Percentiles rank a stretch among this genome's conserved stretches.
These are phyloP conservation scores for Xylaria multiplex DNA, from an alignment of 2,329 filamentous ascomycete species.

Conservation along the genomic window DNA sequence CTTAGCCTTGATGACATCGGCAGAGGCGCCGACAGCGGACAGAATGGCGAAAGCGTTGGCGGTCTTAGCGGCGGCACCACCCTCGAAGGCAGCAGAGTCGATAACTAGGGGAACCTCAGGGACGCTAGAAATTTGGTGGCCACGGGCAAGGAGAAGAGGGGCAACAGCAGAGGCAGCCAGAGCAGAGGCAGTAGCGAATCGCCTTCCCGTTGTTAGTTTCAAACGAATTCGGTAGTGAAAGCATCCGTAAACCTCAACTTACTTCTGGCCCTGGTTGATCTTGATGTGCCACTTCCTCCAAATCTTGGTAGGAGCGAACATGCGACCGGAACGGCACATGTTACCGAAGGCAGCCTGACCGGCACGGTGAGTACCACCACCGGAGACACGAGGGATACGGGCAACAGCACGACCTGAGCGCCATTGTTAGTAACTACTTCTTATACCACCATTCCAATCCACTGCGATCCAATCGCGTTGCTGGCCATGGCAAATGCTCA, in stretches of 20 bases:
- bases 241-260: conserved; percentile 51
- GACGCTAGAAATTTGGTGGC: conserved; percentile 91
- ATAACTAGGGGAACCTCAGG: conserved; percentile 97
- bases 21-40: conserved; percentile 87
- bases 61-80: conserved; percentile 85
- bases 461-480: conserved; percentile 1
- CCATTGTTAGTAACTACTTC: conserved; percentile 34
- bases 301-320: conserved; percentile 99
- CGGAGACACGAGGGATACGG: conserved; percentile 99
- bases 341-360: conserved; percentile 99
- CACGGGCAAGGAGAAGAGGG: conserved; percentile 94
- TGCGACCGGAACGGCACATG: conserved; percentile 99
- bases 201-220: conserved; percentile 62
- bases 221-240: not conserved
- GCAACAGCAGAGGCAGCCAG: conserved; percentile 95
- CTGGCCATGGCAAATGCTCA: not conserved
- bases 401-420: conserved; percentile 91
- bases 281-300: conserved; percentile 99
- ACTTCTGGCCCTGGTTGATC: conserved; percentile 99
- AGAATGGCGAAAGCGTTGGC: conserved; percentile 86
- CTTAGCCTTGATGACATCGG: conserved; percentile 95
- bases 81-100: conserved; percentile 88
- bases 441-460: conserved; percentile 12
- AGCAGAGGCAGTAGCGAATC: conserved; percentile 97
- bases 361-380: conserved; percentile 99